These are phyloP conservation scores for Adenanthera pavonina DNA, from an alignment of 306 rosid species.

Conservation along the genomic window DNA sequence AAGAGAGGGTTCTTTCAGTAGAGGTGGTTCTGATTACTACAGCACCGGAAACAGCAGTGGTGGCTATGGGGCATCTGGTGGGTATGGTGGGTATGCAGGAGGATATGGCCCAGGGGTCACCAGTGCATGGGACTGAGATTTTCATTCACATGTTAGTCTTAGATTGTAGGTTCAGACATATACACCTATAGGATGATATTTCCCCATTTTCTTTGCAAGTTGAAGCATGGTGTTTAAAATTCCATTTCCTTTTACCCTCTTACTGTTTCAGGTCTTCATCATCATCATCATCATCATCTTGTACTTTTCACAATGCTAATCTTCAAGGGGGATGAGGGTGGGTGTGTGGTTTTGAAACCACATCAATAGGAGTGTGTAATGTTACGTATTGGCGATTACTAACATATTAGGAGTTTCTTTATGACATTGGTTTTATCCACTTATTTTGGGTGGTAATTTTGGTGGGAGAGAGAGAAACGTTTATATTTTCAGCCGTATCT, in stretches of 20 bases:
- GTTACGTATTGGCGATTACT: constrained; percentile 57
- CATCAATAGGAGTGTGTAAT: constrained; percentile 58
- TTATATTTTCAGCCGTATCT: constrained; percentile 37
- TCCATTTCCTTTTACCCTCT: constrained; percentile 26
- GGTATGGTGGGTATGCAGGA: constrained; percentile 64
- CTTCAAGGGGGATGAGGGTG: constrained; percentile 17
- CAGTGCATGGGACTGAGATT: constrained; percentile 73
- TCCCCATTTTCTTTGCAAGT: constrained; percentile 15
- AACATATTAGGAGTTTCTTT: constrained; percentile 61
- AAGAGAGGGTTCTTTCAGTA: constrained; percentile 61
- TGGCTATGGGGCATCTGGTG: constrained; percentile 67
- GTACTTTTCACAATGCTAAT: constrained; percentile 22
- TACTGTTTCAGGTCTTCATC: constrained; percentile 32
- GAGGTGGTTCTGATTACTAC: constrained; percentile 64
- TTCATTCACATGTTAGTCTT: constrained; percentile 37
- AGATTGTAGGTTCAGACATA: constrained; percentile 49
- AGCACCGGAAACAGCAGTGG: constrained; percentile 54
- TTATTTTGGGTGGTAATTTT: constrained; percentile 39
- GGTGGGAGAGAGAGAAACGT: constrained; percentile 52
- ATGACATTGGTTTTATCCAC: constrained; percentile 35
- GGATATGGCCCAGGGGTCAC: constrained; percentile 71
- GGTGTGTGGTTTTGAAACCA: constrained; percentile 44
- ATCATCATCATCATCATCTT: constrained; percentile 11
- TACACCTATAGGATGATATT: constrained; percentile 34
- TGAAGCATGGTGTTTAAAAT: constrained; percentile 28